A percentile compares a stretch with the other conserved stretches of the same genome.
Evolutionary conservation across 371 early-diverging fungal genomes (phyloP).

Genomic region (Massospora cicadina): DNA sequence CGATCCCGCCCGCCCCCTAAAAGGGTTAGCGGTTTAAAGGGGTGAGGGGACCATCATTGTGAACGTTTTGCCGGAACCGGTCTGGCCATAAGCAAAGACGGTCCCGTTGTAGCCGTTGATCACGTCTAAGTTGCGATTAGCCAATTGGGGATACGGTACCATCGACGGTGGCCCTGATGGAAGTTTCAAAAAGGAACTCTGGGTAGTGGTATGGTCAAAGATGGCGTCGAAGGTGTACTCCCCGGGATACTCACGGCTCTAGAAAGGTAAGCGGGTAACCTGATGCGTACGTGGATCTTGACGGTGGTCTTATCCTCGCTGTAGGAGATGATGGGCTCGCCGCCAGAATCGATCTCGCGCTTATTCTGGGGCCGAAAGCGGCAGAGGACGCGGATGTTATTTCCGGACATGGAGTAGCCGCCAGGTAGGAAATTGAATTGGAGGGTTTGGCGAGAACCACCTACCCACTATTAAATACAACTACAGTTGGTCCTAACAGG

Average conservation of each 20-base stretch:
- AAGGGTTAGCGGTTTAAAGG: conserved; percentile 21
- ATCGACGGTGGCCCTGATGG: conserved; percentile 77
- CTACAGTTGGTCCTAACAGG: no score
- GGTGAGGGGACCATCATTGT: conserved; percentile 85
- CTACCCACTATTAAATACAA: no score
- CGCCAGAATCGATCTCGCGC: conserved; percentile 75
- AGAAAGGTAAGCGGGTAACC: not conserved
- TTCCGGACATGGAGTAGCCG: conserved; percentile 31
- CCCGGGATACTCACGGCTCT: conserved; percentile 49
- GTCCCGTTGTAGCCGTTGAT: conserved; percentile 89
- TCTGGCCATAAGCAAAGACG: conserved; percentile 98
- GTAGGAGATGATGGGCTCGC: conserved; percentile 61
- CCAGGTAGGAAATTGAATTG: no score
- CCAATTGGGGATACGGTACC: conserved; percentile 26
- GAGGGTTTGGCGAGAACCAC: no score
- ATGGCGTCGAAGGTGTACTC: conserved; percentile 77
- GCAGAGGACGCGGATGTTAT: conserved; percentile 91
- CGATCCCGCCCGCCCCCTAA: conserved; percentile 86
- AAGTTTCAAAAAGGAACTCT: conserved; percentile 76
- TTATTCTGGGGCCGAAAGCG: conserved; percentile 92
- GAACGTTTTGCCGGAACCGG: conserved; percentile 97
- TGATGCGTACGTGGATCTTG: conserved; percentile 9
- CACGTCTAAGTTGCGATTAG: conserved; percentile 26
- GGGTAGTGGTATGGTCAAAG: conserved; percentile 65
- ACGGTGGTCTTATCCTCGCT: conserved; percentile 41